A percentile compares a stretch with the other conserved stretches of the same genome.
Evolutionary conservation across 2,329 filamentous ascomycete genomes (phyloP).

Genomic region (Ophiostoma ips): DNA sequence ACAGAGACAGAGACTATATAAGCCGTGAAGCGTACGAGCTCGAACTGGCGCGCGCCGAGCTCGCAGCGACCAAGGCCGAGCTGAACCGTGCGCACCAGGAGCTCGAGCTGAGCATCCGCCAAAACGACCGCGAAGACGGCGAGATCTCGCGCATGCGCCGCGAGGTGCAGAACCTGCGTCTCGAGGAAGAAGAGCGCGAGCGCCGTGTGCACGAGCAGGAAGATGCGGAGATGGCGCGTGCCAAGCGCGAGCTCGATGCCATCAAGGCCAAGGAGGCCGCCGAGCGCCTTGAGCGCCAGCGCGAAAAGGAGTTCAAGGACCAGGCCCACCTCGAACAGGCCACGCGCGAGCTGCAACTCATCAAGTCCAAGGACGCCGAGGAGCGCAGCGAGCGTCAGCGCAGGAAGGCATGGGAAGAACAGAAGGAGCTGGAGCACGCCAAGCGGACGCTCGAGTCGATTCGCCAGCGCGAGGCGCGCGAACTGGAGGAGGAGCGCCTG

Average conservation of each 20-base stretch:
- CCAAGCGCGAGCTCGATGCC: conserved; percentile 20
- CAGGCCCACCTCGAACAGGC: conserved; percentile 14
- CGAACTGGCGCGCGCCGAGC: not conserved
- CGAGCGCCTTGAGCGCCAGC: conserved; percentile 8
- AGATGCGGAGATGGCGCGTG: conserved; percentile 21
- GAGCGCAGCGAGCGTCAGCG: conserved; percentile 9
- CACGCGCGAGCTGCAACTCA: conserved; percentile 20
- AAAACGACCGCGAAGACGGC: conserved; percentile 32
- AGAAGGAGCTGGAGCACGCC: conserved; percentile 14
- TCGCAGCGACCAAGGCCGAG: not conserved
- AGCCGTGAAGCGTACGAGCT: conserved; percentile 28
- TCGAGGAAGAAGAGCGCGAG: conserved; percentile 29
- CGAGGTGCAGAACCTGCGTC: conserved; percentile 27
- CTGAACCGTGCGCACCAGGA: not conserved
- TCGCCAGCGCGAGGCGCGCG: conserved; percentile 21
- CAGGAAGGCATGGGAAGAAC: conserved; percentile 18
- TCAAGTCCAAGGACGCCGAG: conserved; percentile 30
- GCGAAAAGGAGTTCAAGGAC: conserved; percentile 19
- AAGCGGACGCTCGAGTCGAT: conserved; percentile 27
- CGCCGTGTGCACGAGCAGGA: conserved; percentile 15
- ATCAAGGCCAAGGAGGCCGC: conserved; percentile 30
- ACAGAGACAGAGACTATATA: too few species aligned
- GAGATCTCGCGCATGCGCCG: conserved; percentile 23
- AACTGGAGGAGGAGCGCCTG: conserved; percentile 30
- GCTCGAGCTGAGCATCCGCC: conserved; percentile 28